Percentiles rank a stretch among this genome's conserved stretches.
Conservation (phyloP, 2,329 filamentous ascomycete species). For the Pseudopyrenochaeta lycopersici region DNA sequence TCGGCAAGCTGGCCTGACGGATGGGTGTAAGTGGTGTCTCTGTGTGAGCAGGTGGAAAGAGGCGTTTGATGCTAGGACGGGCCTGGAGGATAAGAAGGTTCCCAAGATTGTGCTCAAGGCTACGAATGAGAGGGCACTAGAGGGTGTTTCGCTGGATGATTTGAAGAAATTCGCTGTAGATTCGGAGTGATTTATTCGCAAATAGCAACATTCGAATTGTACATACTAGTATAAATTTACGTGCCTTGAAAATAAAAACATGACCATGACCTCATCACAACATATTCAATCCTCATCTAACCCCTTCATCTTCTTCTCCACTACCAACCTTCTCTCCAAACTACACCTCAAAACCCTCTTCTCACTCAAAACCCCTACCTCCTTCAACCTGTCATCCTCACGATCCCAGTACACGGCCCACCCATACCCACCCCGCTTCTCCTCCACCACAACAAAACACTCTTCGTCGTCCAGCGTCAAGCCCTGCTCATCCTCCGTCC, state of each 20-base stretch:
- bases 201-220: too few relatives aligned
- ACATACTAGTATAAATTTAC: too few relatives aligned
- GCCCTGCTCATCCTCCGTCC: conserved; percentile 69
- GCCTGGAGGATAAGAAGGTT: conserved; percentile 57
- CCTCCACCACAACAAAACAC: conserved; percentile 65
- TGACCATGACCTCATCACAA: too few relatives aligned
- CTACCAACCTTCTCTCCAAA: conserved; percentile 52
- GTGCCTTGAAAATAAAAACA: too few relatives aligned
- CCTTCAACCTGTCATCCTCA: conserved; percentile 57
- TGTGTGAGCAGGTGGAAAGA: conserved; percentile 69
- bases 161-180: conserved; percentile 61
- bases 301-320: conserved; percentile 19
- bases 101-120: conserved; percentile 61
- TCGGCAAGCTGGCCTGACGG: conserved; percentile 62
- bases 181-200: conserved; percentile 26
- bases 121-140: conserved; percentile 62
- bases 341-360: conserved; percentile 56
- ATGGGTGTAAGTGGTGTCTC: conserved; percentile 70
- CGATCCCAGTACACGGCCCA: conserved; percentile 65
- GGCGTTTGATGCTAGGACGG: conserved; percentile 63
- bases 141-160: conserved; percentile 58
- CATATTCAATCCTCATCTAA: conserved; percentile 19
- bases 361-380: conserved; percentile 47
- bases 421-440: conserved; percentile 54
- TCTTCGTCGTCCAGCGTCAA: conserved; percentile 65